These are phyloP conservation scores for Neoboletus brunneissimus DNA, from an alignment of 768 basidiomycete genomes.

Conservation along the genomic window DNA sequence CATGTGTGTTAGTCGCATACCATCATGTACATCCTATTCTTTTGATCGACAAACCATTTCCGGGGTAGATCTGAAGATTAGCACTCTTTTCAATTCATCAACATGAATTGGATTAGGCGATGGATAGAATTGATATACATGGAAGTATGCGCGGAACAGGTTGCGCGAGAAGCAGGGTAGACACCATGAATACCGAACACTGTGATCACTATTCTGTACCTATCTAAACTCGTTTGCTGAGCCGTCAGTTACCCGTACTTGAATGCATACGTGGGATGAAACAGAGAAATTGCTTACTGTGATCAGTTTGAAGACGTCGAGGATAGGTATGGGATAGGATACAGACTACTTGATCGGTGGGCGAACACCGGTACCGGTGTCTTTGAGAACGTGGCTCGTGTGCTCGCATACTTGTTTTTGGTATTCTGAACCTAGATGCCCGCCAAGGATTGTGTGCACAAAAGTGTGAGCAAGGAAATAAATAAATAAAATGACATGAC, in stretches of 20 bases:
- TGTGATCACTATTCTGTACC: not conserved
- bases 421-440: slow-evolving; percentile 27
- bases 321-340: slow-evolving; percentile 28
- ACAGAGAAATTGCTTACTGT: slow-evolving; percentile 14
- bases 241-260: slow-evolving; percentile 10
- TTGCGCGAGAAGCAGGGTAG: not conserved
- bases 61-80: not conserved
- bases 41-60: not conserved
- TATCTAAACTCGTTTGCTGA: slow-evolving; percentile 2
- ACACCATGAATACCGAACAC: not conserved
- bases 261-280: not conserved
- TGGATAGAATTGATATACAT: slow-evolving; percentile 9
- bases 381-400: slow-evolving; percentile 41
- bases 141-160: not conserved
- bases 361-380: slow-evolving; percentile 34
- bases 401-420: slow-evolving; percentile 39
- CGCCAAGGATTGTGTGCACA: not conserved
- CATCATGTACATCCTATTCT: no score
- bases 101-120: slow-evolving; percentile 2
- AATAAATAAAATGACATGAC: not conserved
- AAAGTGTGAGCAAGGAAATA: not conserved
- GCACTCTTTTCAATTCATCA: not conserved
- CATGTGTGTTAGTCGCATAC: not conserved
- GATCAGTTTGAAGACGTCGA: not conserved
- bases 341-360: no score